Evolutionary conservation across 441 rosid species (phyloP).

Genomic region (Erodium texanum): DNA sequence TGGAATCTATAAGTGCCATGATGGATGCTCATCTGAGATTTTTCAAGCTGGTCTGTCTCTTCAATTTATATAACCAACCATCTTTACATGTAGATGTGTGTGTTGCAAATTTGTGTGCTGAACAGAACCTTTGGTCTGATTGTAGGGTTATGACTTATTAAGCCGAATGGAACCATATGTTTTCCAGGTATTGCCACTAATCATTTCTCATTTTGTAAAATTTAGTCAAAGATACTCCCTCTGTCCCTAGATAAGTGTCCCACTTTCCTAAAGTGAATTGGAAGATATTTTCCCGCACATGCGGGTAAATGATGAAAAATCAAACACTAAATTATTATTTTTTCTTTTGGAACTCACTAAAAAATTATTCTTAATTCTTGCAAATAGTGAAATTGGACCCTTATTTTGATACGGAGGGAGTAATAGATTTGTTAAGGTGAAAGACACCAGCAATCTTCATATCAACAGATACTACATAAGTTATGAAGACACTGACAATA

Average conservation of each 20-base stretch:
- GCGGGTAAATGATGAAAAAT: no score
- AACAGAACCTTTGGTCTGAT: conserved; percentile 17
- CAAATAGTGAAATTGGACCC: not conserved
- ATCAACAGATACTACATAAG: no score
- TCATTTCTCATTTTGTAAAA: not conserved
- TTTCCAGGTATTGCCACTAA: conserved; percentile 48
- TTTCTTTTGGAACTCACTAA: no score
- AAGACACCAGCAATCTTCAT: not conserved
- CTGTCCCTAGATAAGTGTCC: not conserved
- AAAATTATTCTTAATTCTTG: not conserved
- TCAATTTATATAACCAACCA: conserved; percentile 9
- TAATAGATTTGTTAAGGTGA: not conserved
- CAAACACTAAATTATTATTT: no score
- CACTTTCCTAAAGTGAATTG: not conserved
- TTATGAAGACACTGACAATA: not conserved
- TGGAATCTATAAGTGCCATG: conserved; percentile 86
- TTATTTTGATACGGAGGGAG: not conserved
- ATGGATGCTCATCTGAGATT: conserved; percentile 89
- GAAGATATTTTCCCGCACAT: no score
- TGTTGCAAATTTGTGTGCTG: conserved; percentile 9
- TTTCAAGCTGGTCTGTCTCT: conserved; percentile 59
- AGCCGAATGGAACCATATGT: conserved; percentile 77
- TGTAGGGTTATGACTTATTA: conserved; percentile 67
- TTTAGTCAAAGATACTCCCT: not conserved
- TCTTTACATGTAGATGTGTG: conserved; percentile 8